Conservation (phyloP, 768 basidiomycete species). For the Psilocybe sp. region DNA sequence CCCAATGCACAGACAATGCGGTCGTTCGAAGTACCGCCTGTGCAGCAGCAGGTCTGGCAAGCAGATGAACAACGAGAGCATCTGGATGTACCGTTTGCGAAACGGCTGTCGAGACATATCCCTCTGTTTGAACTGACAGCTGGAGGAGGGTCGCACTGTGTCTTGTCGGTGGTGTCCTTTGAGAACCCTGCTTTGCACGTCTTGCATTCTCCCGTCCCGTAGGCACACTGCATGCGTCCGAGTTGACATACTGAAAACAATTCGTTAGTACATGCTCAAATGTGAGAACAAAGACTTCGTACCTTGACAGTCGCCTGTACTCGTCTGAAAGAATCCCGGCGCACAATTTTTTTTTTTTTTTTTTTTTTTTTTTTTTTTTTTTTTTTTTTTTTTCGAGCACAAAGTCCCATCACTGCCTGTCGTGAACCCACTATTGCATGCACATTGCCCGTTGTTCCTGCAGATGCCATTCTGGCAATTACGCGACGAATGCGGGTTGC, state of each 20-base stretch:
- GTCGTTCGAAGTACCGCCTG: conserved; percentile 56
- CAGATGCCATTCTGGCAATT: conserved; percentile 82
- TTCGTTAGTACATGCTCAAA: conserved; percentile 13
- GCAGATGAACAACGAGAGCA: conserved; percentile 60
- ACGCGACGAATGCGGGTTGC: conserved; percentile 59
- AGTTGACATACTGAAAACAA: conserved; percentile 64
- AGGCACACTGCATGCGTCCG: conserved; percentile 70
- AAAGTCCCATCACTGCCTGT: conserved; percentile 66
- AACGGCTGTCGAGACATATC: conserved; percentile 64
- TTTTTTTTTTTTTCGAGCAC: conserved; percentile 69
- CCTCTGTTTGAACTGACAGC: conserved; percentile 51
- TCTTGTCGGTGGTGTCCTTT: conserved; percentile 57
- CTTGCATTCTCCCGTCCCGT: conserved; percentile 64
- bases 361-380: too few species aligned
- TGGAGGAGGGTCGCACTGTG: conserved; percentile 57
- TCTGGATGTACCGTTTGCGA: conserved; percentile 39
- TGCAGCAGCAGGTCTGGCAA: conserved; percentile 74
- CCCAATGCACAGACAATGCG: conserved; percentile 68
- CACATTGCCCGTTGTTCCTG: conserved; percentile 60
- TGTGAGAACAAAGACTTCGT: conserved; percentile 41
- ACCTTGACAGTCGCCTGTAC: conserved; percentile 76
- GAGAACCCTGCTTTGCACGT: conserved; percentile 68
- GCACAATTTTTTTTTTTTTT: too few species aligned
- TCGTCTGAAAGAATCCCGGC: conserved; percentile 68
- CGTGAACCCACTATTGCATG: conserved; percentile 76